phyloP scores from a whole-genome alignment of 768 basidiomycete species.

The Grammothele lineata region DNA sequence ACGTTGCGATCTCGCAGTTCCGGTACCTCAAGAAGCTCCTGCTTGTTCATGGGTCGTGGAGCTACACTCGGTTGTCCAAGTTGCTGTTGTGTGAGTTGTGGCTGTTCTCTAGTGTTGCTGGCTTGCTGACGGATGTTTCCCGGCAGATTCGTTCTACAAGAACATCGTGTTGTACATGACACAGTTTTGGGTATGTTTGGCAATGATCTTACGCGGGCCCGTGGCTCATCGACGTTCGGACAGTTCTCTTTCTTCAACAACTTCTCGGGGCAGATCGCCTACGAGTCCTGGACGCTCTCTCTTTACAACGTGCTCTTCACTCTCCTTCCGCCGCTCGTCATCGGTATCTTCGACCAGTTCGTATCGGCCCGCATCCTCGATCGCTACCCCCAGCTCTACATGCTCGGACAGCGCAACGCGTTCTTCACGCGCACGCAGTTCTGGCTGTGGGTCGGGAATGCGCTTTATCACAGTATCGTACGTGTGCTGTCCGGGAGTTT shows the following conservation, averaged over 20 bases:
- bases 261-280: slow-evolving; percentile 97
- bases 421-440: slow-evolving; percentile 91
- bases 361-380: slow-evolving; percentile 96
- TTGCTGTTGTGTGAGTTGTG: slow-evolving; percentile 82
- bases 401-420: slow-evolving; percentile 87
- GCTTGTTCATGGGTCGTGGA: slow-evolving; percentile 98
- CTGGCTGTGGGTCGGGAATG: slow-evolving; percentile 90
- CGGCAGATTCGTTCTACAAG: slow-evolving; percentile 94
- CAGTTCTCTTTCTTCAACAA: slow-evolving; percentile 99
- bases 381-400: slow-evolving; percentile 95
- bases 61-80: slow-evolving; percentile 92
- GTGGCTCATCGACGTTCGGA: slow-evolving; percentile 1
- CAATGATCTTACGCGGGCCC: neutral
- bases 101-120: no score
- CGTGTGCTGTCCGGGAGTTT: slow-evolving; percentile 26
- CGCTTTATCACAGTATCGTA: slow-evolving; percentile 85
- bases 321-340: slow-evolving; percentile 92
- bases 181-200: slow-evolving; percentile 84
- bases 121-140: no score
- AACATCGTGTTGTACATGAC: slow-evolving; percentile 99
- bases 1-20: slow-evolving; percentile 98
- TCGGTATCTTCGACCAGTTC: slow-evolving; percentile 98
- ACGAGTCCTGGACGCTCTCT: slow-evolving; percentile 98
- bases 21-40: slow-evolving; percentile 90
- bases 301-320: slow-evolving; percentile 97